Evolutionary conservation across 148 eudicot species (phyloP).

Genomic region (Gaultheria prostrata): DNA sequence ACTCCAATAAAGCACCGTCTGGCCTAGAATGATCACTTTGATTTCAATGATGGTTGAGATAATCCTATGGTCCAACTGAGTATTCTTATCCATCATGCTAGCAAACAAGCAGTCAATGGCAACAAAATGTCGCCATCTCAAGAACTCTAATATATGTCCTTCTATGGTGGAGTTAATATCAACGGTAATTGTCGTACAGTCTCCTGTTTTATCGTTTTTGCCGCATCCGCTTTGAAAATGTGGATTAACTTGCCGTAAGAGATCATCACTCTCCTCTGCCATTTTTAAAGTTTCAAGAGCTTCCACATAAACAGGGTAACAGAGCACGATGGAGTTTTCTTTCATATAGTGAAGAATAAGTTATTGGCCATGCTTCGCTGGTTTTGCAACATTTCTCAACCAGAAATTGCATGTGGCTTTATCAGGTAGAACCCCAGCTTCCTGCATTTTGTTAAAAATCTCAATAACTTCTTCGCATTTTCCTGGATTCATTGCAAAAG

Average conservation of each 20-base stretch:
- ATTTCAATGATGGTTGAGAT: constrained; percentile 50
- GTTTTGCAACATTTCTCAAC: constrained; percentile 60
- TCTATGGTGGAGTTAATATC: constrained; percentile 21
- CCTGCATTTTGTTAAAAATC: too few relatives aligned
- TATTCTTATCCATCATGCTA: constrained; percentile 33
- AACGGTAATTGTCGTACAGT: constrained; percentile 8
- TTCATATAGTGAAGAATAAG: constrained; percentile 70
- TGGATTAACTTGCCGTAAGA: constrained; percentile 67
- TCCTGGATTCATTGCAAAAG: constrained; percentile 40
- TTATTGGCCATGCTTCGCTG: constrained; percentile 50
- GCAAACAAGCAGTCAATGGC: constrained; percentile 49
- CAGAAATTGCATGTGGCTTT: constrained; percentile 82
- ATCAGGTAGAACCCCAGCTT: constrained; percentile 72
- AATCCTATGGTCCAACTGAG: constrained; percentile 34
- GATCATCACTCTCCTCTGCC: constrained; percentile 52
- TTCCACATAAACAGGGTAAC: constrained; percentile 51
- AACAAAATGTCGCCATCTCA: constrained; percentile 47
- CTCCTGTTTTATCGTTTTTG: constrained; percentile 16
- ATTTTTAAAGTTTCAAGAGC: constrained; percentile 50
- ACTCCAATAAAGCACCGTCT: constrained; percentile 47
- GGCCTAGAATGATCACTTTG: constrained; percentile 41
- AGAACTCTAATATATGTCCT: constrained; percentile 39
- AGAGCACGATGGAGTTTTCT: constrained; percentile 60
- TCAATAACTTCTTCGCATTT: constrained; percentile 58
- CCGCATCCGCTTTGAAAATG: constrained; percentile 40